Percentiles rank a stretch among this genome's conserved stretches.
Conservation (phyloP, 495 filamentous ascomycete genomes). For the Neohortaea acidophila region DNA sequence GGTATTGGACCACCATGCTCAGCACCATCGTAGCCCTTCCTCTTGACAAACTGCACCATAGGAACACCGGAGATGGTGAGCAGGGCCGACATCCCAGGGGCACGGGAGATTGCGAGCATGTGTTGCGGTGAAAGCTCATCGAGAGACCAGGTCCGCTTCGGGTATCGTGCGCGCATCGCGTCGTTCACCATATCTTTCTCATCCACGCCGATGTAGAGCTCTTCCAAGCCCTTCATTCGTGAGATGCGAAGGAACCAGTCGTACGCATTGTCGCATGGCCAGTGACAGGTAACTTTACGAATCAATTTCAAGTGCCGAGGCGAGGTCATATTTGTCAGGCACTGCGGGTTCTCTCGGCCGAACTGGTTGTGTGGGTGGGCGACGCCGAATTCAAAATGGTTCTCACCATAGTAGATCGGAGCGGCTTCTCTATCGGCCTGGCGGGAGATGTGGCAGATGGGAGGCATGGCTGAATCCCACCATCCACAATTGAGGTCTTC, state of each 20-base stretch:
- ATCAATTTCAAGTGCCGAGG: constrained; percentile 2
- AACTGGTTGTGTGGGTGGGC: neutral
- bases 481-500: neutral
- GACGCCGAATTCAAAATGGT: constrained; percentile 4
- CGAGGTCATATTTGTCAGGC: no score
- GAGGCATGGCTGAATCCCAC: neutral
- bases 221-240: constrained; percentile 1
- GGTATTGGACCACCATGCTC: constrained; percentile 7
- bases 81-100: constrained; percentile 8
- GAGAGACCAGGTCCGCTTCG: neutral
- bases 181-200: constrained; percentile 6
- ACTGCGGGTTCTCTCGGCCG: no score
- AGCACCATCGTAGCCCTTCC: neutral
- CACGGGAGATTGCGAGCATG: constrained; percentile 1
- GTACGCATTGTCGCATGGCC: neutral
- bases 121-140: constrained; percentile 7
- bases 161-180: neutral
- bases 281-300: neutral
- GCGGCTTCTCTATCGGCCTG: constrained; percentile 8
- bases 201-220: constrained; percentile 11
- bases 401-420: constrained; percentile 11
- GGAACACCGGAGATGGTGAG: neutral
- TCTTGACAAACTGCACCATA: constrained; percentile 6
- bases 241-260: neutral
- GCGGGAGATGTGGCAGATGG: neutral